Conservation (phyloP, 305 asterid genomes). For the Solanum aculeatissimum region DNA sequence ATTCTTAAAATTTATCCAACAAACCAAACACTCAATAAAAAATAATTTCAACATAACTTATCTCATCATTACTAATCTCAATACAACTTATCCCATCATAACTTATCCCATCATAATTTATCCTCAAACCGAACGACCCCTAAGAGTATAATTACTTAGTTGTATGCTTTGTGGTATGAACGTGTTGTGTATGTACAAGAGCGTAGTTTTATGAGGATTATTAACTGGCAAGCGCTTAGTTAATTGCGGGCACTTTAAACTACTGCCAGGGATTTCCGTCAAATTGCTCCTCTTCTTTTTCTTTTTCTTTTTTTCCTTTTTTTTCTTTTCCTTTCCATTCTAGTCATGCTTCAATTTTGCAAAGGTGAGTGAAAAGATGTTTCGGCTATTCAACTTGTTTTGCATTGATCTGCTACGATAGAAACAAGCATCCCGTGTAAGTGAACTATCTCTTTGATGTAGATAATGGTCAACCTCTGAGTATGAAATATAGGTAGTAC, state of each 20-base stretch:
- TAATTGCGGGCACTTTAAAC: neutral
- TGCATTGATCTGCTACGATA: neutral
- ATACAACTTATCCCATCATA: too few species aligned
- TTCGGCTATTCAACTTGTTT: neutral
- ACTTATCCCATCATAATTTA: too few species aligned
- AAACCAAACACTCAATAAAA: too few species aligned
- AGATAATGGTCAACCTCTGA: too few species aligned
- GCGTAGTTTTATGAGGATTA: neutral
- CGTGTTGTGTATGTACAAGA: neutral
- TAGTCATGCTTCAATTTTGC: neutral
- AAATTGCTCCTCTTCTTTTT: neutral
- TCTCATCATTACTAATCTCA: too few species aligned
- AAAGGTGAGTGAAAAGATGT: neutral
- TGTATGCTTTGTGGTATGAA: neutral
- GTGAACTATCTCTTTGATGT: too few species aligned
- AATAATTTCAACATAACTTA: too few species aligned
- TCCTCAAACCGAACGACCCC: too few species aligned
- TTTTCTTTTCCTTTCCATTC: neutral
- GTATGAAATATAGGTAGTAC: too few species aligned
- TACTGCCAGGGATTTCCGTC: neutral
- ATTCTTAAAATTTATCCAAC: too few species aligned
- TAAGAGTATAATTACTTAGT: neutral
- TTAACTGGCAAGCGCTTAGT: constrained; percentile 6
- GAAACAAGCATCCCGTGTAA: too few species aligned
- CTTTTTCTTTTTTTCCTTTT: neutral